phyloP scores from a whole-genome alignment of 257 asterid genomes.

The Solanum habrochaites region DNA sequence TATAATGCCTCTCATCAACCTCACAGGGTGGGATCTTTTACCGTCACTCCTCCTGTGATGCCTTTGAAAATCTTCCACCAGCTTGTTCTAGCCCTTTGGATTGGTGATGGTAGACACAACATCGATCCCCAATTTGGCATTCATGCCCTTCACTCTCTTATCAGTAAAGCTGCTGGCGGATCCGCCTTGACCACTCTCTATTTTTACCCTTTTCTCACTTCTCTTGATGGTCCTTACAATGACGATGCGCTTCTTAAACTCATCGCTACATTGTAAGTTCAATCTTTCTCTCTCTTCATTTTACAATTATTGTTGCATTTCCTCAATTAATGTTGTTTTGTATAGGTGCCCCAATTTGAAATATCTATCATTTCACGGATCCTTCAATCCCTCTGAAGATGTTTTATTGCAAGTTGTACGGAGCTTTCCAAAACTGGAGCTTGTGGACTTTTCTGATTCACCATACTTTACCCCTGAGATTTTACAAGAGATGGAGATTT shows the following conservation, averaged over 20 bases:
- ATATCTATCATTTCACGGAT: conserved; percentile 44
- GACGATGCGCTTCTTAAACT: conserved; percentile 31
- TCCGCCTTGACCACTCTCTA: conserved; percentile 19
- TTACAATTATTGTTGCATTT: neutral
- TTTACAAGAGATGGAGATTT: conserved; percentile 14
- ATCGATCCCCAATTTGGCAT: conserved; percentile 10
- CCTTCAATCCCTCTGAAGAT: conserved; percentile 22
- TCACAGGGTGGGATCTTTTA: conserved; percentile 24
- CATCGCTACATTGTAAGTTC: conserved; percentile 16
- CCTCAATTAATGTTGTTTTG: neutral
- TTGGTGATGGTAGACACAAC: conserved; percentile 21
- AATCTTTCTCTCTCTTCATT: neutral
- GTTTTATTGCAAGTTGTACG: conserved; percentile 19
- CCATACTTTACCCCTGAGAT: conserved; percentile 22
- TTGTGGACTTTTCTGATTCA: conserved; percentile 37
- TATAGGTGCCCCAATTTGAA: conserved; percentile 37
- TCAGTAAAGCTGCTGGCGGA: conserved; percentile 27
- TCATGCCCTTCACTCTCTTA: conserved; percentile 7
- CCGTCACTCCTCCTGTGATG: neutral
- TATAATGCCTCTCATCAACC: conserved; percentile 21
- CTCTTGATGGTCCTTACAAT: conserved; percentile 12
- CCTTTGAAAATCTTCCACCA: conserved; percentile 18
- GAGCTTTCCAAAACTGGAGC: conserved; percentile 32
- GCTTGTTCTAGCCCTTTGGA: conserved; percentile 28
- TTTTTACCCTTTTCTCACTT: conserved; percentile 28